Conservation (phyloP, 352 stramenopile species). For the Globisporangium spinosum region DNA sequence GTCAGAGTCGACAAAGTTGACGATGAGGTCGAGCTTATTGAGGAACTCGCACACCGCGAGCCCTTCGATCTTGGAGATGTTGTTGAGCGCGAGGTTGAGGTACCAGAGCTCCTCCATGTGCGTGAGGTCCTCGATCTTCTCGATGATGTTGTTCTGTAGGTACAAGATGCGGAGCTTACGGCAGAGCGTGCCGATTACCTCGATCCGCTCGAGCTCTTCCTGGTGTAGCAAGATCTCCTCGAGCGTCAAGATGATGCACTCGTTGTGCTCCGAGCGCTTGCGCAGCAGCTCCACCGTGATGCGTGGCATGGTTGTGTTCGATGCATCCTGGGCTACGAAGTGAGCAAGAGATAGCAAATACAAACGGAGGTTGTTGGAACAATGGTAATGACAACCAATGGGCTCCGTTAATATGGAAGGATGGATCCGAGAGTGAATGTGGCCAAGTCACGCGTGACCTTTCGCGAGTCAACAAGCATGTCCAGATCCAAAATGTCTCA, state of each 20-base stretch:
- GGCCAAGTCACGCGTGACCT: not conserved
- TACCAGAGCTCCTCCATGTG: slow-evolving; percentile 94
- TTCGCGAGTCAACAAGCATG: slow-evolving; percentile 1
- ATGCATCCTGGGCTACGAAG: not conserved
- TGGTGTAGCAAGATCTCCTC: slow-evolving; percentile 93
- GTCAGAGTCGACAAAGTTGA: slow-evolving; percentile 95
- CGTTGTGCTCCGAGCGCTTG: slow-evolving; percentile 93
- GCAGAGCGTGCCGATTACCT: slow-evolving; percentile 88
- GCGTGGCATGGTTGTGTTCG: slow-evolving; percentile 37
- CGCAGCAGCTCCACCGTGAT: slow-evolving; percentile 83
- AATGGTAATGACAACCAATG: not conserved
- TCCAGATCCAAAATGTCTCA: not conserved
- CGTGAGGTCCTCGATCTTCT: slow-evolving; percentile 89
- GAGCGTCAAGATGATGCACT: slow-evolving; percentile 89
- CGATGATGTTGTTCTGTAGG: slow-evolving; percentile 96
- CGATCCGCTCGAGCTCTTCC: slow-evolving; percentile 92
- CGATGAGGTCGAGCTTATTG: slow-evolving; percentile 92
- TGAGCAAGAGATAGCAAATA: not conserved
- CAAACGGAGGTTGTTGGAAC: no score
- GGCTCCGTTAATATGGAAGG: not conserved
- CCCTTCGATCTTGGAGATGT: slow-evolving; percentile 89
- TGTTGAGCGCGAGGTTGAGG: slow-evolving; percentile 95
- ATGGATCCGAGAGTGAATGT: not conserved
- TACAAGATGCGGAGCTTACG: slow-evolving; percentile 93
- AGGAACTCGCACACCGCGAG: slow-evolving; percentile 85